Conservation (phyloP, 495 filamentous ascomycete species). For the Mycothermus thermophilus region DNA sequence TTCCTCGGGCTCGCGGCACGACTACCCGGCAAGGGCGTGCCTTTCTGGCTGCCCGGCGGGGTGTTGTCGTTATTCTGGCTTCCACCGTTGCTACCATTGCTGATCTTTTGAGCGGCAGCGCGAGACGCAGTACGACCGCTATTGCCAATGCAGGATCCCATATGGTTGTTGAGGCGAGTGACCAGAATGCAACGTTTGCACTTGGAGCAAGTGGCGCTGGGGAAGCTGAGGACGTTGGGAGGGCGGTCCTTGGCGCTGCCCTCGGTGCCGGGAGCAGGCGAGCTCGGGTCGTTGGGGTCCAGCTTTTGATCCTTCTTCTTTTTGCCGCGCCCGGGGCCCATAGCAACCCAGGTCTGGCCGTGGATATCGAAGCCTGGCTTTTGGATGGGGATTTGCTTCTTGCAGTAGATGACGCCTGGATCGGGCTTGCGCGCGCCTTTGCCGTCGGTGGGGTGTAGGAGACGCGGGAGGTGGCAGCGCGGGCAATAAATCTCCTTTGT, state of each 20-base stretch:
- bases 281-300: constrained; percentile 25
- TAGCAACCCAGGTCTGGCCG: constrained; percentile 53
- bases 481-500: constrained; percentile 57
- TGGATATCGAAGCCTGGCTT: constrained; percentile 69
- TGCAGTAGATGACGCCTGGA: constrained; percentile 56
- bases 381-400: constrained; percentile 57
- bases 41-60: constrained; percentile 43
- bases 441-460: constrained; percentile 50
- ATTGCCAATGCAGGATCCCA: constrained; percentile 69
- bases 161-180: constrained; percentile 53
- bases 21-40: constrained; percentile 42
- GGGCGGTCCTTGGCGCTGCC: constrained; percentile 36
- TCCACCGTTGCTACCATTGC: constrained; percentile 33
- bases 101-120: constrained; percentile 41
- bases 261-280: constrained; percentile 36
- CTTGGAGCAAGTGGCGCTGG: constrained; percentile 41
- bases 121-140: constrained; percentile 54
- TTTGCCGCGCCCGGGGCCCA: constrained; percentile 40
- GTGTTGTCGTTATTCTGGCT: constrained; percentile 38
- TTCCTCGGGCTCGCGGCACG: constrained; percentile 36
- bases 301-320: constrained; percentile 50
- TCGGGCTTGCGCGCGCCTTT: constrained; percentile 46
- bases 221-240: constrained; percentile 46
- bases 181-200: constrained; percentile 41
- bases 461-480: constrained; percentile 49